Evolutionary conservation across 495 filamentous ascomycete species (phyloP).

Genomic region (Daldinia vernicosa): DNA sequence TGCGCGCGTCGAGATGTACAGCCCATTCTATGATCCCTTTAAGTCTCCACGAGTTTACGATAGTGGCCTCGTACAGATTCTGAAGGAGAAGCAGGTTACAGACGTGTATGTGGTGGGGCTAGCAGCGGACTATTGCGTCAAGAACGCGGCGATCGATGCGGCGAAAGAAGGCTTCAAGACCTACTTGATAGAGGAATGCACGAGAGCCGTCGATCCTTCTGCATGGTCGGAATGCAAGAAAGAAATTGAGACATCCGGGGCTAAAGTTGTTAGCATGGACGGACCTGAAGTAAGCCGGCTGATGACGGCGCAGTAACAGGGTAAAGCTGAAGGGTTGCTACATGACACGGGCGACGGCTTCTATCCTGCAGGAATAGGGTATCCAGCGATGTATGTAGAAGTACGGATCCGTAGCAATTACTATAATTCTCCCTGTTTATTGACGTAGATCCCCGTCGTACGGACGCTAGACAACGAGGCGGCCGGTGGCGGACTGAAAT

Average conservation of each 20-base stretch:
- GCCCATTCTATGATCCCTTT: slow-evolving; percentile 80
- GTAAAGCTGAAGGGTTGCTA: not conserved
- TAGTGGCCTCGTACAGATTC: slow-evolving; percentile 64
- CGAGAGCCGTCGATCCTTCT: slow-evolving; percentile 69
- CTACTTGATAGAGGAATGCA: slow-evolving; percentile 81
- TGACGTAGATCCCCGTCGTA: not conserved
- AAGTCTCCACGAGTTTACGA: slow-evolving; percentile 62
- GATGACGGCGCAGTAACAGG: slow-evolving; percentile 31
- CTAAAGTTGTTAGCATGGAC: slow-evolving; percentile 55
- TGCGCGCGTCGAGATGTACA: slow-evolving; percentile 86
- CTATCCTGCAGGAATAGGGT: too few relatives aligned
- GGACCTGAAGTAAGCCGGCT: slow-evolving; percentile 54
- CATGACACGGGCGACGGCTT: too few relatives aligned
- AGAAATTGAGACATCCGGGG: slow-evolving; percentile 62
- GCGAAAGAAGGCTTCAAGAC: slow-evolving; percentile 77
- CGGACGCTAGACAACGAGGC: not conserved
- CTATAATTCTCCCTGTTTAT: not conserved
- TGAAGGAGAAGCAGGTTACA: slow-evolving; percentile 68
- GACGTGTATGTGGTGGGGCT: slow-evolving; percentile 86
- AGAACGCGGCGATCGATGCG: slow-evolving; percentile 79
- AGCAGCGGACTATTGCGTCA: slow-evolving; percentile 91
- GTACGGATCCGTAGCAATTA: not conserved
- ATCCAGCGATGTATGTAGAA: too few relatives aligned
- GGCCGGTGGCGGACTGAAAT: slow-evolving; percentile 9
- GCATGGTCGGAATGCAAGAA: slow-evolving; percentile 65